These are phyloP conservation scores for Penicillium palitans DNA, from an alignment of 2,329 filamentous ascomycete genomes.

Conservation along the genomic window DNA sequence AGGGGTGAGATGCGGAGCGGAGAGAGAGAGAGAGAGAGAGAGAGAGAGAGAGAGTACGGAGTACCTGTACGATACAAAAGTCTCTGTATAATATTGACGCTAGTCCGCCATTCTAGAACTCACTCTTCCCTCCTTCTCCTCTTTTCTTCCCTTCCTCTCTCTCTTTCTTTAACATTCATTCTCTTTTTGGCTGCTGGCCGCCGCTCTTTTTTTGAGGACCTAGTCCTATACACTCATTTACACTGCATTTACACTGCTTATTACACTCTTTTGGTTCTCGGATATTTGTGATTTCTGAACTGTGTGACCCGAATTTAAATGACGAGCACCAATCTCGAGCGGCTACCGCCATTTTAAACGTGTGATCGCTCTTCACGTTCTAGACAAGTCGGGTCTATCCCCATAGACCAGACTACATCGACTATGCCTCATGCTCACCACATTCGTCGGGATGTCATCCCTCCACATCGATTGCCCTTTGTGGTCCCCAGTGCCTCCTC, in stretches of 20 bases:
- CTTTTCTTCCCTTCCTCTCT: constrained; percentile 20
- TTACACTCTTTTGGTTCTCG: neutral
- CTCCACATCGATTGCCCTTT: constrained; percentile 27
- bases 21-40: neutral
- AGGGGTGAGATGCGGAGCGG: constrained; percentile 18
- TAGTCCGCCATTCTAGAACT: constrained; percentile 23
- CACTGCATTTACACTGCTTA: neutral
- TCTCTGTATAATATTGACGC: constrained; percentile 12
- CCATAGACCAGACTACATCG: constrained; percentile 4
- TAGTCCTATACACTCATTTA: constrained; percentile 12
- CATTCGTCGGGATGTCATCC: constrained; percentile 29
- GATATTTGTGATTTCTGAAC: neutral
- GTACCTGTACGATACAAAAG: neutral
- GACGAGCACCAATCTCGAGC: constrained; percentile 8
- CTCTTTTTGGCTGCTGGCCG: constrained; percentile 27
- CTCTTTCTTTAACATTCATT: constrained; percentile 18
- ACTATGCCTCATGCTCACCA: constrained; percentile 28
- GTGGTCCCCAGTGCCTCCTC: constrained; percentile 17
- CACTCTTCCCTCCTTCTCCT: constrained; percentile 22
- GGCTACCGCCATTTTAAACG: constrained; percentile 4
- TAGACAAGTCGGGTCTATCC: neutral
- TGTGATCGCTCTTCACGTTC: constrained; percentile 12
- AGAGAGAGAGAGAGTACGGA: too few relatives aligned
- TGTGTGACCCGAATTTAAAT: constrained; percentile 8
- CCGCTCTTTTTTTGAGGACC: constrained; percentile 30